Evolutionary conservation across 1,139 yeast genomes (phyloP), one percentile per base, ranked within the genome.

Genomic region (Geotrichum europaeum): DNA sequence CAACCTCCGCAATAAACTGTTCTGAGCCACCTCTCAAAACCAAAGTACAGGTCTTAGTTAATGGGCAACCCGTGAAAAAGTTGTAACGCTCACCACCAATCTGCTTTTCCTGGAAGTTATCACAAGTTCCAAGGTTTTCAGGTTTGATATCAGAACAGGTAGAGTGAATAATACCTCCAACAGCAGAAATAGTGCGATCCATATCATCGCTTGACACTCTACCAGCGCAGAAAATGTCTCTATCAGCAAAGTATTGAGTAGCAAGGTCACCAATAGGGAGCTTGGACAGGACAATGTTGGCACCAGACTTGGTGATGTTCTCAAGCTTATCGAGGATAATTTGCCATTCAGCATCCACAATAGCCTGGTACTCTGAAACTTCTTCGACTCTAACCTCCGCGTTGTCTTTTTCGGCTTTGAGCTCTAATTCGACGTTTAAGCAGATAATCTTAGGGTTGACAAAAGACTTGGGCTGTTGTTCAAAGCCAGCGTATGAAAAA

Each of bases 301-400:
- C 97, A 43, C 98, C 99, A 7, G 96, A 82, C 32, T 81, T 81
- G 67, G 84, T 86, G 66, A 94, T 87, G 59, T 90, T 87, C 70
- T 89, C 89, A 68, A 94, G 82, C 76, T 95, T 94, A 70, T 87
- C 83, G 70, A 89, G 81, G 67, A 94, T 94, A 66, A 94, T 89
- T 73, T 89, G 85, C 98, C 99, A 94, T 76, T 94, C 99, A 30
- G 99, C 99, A 76, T 94, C 98, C 49, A 94, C 99, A 62, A 94
- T 87, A 49, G 88, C 92, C 77, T 94, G 99, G 76, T 95, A 94
- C 69, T 94, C 97, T 63, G 85, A 83, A 59, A 94, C 98, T 72
- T 91, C 88, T 69, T 90, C 96, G 58, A 94, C 96, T 69, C 99
- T 84, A 40, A 94, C 98, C 78, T 94, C 99, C n/a, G 99, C 99